These are phyloP conservation scores for Kwoniella shivajii DNA, from an alignment of 1,284 basidiomycete genomes.

Conservation along the genomic window DNA sequence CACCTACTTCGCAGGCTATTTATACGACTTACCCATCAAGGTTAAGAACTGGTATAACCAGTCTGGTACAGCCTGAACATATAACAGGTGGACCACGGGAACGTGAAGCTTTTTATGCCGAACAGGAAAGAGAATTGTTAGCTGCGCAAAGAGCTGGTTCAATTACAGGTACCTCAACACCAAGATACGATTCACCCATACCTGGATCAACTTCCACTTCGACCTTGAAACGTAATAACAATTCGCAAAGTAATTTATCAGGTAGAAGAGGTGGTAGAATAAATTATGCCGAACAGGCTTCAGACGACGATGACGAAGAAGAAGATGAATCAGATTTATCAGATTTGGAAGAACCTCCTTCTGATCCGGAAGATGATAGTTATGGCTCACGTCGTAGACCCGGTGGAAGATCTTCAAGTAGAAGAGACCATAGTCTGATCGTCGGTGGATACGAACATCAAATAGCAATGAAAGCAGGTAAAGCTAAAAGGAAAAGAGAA, in stretches of 20 bases:
- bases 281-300: conserved; percentile 85
- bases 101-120: conserved; percentile 43
- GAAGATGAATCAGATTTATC: conserved; percentile 67
- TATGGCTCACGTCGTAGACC: conserved; percentile 28
- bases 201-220: conserved; percentile 17
- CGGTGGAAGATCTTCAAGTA: conserved; percentile 8
- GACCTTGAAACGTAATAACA: no score
- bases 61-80: conserved; percentile 85
- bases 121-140: conserved; percentile 41
- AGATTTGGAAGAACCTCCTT: conserved; percentile 22
- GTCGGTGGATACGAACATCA: conserved; percentile 25
- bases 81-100: conserved; percentile 55
- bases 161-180: conserved; percentile 37
- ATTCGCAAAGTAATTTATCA: conserved; percentile 19
- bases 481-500: conserved; percentile 56
- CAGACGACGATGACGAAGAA: conserved; percentile 75
- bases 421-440: conserved; percentile 10
- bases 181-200: conserved; percentile 40
- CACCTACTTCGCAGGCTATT: conserved; percentile 64
- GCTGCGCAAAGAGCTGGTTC: conserved; percentile 16
- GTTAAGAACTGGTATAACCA: conserved; percentile 86
- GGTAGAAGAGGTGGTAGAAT: conserved; percentile 64
- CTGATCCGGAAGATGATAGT: conserved; percentile 52
- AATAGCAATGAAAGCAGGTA: conserved; percentile 24
- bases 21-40: conserved; percentile 85